Base-by-base conservation (phyloP, 805 yeast genomes). In the Candida sanyiensis region DNA sequence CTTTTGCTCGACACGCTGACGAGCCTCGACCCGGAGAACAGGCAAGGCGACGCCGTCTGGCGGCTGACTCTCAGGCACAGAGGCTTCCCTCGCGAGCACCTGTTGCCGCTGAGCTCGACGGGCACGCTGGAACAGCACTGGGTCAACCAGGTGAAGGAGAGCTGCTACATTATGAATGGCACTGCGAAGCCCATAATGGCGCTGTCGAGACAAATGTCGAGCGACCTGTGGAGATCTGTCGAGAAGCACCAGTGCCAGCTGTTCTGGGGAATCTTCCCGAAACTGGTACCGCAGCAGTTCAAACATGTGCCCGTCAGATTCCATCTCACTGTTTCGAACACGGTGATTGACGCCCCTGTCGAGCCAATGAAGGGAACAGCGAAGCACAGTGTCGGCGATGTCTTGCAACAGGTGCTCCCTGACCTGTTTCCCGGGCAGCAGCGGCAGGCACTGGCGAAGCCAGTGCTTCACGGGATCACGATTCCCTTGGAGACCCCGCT, bases 101-200 rank as follows among this genome's bases (percentile, higher is more conserved):
- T 81, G 17, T 62, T 75, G 11, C 67, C 75, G 33, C 39, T 58
- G 34, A 40, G 59, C 3, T 51, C 50, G 4, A n/a, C 33, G 39
- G 44, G 50, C 18, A 53, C 67, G 10, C 47, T 76, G 42, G 67
- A 60, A 32, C 72, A 69, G 36, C 69, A 74, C 35, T 80, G 93
- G 80, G 63, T 79, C 44, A 88, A 90, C 54, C 87, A 78, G 43
- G 62, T 87, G 55, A 90, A 93, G 52, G 97, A 90, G 53, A 73
- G 87, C 5, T 77, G 87, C 51, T 86, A 70, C 51, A 75, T 87
- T 0, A 57, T 83, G 26, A 77, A 80, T 47, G 95, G 95, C 0
- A 72, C 76, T n/a, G 71, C 95, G 6, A 86, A 83, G 44, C 71
- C 77, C 2, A 74, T 90, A n/a, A 83, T 90, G 95, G 69, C 69